Evolutionary conservation across 371 early-diverging fungal species (phyloP).

Genomic region (Actinomucor elegans): DNA sequence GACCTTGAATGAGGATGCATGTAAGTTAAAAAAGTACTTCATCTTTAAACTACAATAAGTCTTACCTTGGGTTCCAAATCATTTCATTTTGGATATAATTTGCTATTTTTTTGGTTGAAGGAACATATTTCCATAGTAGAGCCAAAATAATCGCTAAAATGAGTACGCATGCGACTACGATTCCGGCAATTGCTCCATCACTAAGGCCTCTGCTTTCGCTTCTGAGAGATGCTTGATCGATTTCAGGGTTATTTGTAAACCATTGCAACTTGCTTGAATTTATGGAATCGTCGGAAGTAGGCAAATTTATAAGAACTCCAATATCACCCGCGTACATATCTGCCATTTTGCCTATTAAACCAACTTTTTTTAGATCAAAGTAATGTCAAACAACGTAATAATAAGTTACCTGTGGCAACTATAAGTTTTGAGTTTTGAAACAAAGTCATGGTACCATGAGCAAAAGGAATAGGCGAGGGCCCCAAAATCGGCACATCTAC

Average conservation of each 20-base stretch:
- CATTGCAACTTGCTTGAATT: conserved; percentile 4
- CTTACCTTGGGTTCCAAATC: conserved; percentile 33
- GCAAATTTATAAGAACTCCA: conserved; percentile 17
- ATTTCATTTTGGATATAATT: conserved; percentile 23
- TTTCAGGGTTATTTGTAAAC: not conserved
- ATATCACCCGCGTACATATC: not conserved
- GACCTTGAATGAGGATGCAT: conserved; percentile 23
- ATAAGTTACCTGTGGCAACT: not conserved
- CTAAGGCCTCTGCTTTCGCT: not conserved
- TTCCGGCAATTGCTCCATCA: conserved; percentile 19
- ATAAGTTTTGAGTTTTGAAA: not conserved
- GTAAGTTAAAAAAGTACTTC: not conserved
- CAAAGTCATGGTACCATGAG: not conserved
- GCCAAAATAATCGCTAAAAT: not conserved
- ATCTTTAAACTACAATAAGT: not conserved
- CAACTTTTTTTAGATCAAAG: too few relatives aligned
- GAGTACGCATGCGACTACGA: conserved; percentile 10
- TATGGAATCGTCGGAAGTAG: not conserved
- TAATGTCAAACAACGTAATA: too few relatives aligned
- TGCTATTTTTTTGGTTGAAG: not conserved
- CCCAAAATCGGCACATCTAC: not conserved
- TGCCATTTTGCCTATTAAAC: not conserved
- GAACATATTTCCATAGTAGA: conserved; percentile 14
- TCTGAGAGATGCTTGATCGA: not conserved
- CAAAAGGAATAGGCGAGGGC: not conserved